Percentiles rank a stretch among this genome's conserved stretches.
Evolutionary conservation across 1,139 yeast species (phyloP).

Genomic region (Candida pseudoviswanathii): DNA sequence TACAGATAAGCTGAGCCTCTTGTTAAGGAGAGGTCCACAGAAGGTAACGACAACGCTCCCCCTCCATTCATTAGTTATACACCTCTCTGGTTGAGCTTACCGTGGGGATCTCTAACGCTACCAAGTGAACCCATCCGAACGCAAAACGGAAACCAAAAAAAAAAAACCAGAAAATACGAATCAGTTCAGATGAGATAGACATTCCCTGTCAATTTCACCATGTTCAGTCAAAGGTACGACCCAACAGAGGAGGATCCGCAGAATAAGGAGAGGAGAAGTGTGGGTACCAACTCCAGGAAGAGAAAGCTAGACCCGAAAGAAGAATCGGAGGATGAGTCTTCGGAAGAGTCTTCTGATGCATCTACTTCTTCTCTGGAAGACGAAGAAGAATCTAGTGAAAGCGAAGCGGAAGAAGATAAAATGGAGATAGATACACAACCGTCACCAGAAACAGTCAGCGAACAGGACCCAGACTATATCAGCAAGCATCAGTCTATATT

Average conservation of each 20-base stretch:
- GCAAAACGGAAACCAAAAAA: background rate
- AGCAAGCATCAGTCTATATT: conserved; percentile 35
- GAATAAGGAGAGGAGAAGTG: background rate
- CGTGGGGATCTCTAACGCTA: too few species aligned
- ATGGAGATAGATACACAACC: conserved; percentile 12
- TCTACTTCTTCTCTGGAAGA: background rate
- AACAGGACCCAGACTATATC: conserved; percentile 21
- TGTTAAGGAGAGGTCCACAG: too few species aligned
- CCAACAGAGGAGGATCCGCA: conserved; percentile 7
- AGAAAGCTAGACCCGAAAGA: conserved; percentile 19
- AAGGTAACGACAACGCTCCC: too few species aligned
- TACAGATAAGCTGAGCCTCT: too few species aligned
- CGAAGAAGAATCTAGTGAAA: conserved; percentile 1
- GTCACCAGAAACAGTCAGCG: conserved; percentile 10
- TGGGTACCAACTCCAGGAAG: conserved; percentile 15
- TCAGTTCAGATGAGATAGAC: conserved; percentile 3
- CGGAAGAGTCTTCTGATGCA: conserved; percentile 11
- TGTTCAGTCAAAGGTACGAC: conserved; percentile 14
- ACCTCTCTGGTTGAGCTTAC: too few species aligned
- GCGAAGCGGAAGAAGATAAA: conserved; percentile 12
- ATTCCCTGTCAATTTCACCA: background rate
- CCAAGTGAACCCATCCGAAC: background rate
- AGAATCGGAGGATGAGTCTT: conserved; percentile 11
- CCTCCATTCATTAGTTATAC: too few species aligned
- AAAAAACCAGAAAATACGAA: background rate